Percentiles rank a stretch among this genome's conserved stretches.
Evolutionary conservation across 1,284 basidiomycete genomes (phyloP).

Genomic region (Sporisorium sorghi): DNA sequence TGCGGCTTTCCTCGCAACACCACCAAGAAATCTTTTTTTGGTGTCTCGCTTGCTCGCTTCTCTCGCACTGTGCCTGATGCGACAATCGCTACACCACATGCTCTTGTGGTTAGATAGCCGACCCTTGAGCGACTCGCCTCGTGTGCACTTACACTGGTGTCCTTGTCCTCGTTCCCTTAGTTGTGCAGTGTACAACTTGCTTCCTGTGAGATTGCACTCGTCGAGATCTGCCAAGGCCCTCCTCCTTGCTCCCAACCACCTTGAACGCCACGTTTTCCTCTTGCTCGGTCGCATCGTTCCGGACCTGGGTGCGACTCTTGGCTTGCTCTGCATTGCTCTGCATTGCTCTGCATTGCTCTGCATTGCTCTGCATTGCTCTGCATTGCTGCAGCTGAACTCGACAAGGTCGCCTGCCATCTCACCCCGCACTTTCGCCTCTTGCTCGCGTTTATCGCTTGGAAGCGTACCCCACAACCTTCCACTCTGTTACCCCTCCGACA

Average conservation of each 20-base stretch:
- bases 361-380: too few species aligned
- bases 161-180: too few species aligned
- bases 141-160: too few species aligned
- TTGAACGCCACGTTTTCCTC: conserved; percentile 8
- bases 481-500: neutral
- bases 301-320: neutral
- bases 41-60: neutral
- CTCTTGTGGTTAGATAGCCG: conserved; percentile 2
- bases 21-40: neutral
- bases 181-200: too few species aligned
- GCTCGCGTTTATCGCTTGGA: too few species aligned
- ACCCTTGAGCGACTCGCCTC: too few species aligned
- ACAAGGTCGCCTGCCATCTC: neutral
- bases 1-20: neutral
- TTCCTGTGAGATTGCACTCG: too few species aligned
- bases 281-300: conserved; percentile 9
- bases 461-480: neutral
- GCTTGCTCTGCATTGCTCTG: neutral
- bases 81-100: neutral
- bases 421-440: neutral
- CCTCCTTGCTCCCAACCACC: neutral
- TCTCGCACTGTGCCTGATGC: conserved; percentile 5
- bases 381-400: neutral
- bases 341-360: too few species aligned
- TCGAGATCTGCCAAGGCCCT: neutral